Evolutionary conservation across 2,329 filamentous ascomycete species (phyloP), one percentile per base, ranked within the genome.

Genomic region (Triangularia setosa): DNA sequence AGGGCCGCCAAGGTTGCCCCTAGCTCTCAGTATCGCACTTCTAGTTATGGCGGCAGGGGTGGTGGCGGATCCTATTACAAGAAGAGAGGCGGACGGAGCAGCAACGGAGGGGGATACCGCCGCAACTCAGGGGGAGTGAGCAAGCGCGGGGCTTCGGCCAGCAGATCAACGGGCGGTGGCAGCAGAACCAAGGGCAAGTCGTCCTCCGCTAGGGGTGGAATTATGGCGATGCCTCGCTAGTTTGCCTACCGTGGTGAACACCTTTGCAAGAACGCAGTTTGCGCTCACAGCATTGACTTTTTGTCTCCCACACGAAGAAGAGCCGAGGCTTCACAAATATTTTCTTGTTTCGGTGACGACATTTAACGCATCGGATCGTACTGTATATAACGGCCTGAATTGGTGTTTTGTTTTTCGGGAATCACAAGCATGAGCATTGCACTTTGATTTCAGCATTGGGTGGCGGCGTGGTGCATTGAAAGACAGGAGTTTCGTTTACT

Each of bases 111-210:
- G 14, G 35, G 35, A 21, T 9, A 48, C 40, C n/a, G 7, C n/a
- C 40, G 64, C 60, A 61, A 60, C 60, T 69, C 70, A 2, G 60
- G 63, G 11, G 63, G 66, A 11, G 27, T 71, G 21, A 63, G 65
- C 11, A 72, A 72, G 65, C 67, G 66, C n/a, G 68, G 56, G 60
- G 44, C 54, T 24, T 64, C 65, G 48, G 48, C 33, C n/a, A 52
- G 25, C 25, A 48, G 40, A 21, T 61, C 65, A 6, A 56, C 35
- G 4, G 55, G 57, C 44, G 60, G 21, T 44, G 23, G 44, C 4
- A 60, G 58, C 23, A 52, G 48, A 7, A 60, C 59, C n/a, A 58
- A 56, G 40, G 62, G 24, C 60, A 64, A 35, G 30, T 9, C 44
- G 8, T 60, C 63, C 11, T 30, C 14, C 18, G 35, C 53, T 27